Conservation (phyloP, 805 yeast genomes). For the Myxozyma mucilagina region DNA sequence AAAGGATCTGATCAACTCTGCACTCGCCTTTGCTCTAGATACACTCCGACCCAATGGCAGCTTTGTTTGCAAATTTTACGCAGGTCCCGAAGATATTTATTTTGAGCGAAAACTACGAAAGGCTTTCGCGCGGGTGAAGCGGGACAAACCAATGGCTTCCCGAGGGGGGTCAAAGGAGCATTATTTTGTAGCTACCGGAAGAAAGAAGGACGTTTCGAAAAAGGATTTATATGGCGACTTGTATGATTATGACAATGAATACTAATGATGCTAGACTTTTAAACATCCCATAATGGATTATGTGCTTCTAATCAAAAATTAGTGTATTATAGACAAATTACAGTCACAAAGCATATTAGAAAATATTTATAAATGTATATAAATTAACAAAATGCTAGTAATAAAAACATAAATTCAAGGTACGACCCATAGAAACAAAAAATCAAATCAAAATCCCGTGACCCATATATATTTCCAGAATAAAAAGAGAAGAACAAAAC, state of each 20-base stretch:
- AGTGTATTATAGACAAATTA: no score
- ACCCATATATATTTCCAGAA: no score
- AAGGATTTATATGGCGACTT: constrained; percentile 16
- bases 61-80: constrained; percentile 78
- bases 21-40: constrained; percentile 70
- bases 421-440: no score
- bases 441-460: no score
- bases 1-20: constrained; percentile 86
- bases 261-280: neutral
- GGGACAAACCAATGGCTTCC: constrained; percentile 80
- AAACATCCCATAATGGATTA: neutral
- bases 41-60: constrained; percentile 69
- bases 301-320: no score
- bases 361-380: no score
- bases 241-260: constrained; percentile 1
- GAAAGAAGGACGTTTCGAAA: constrained; percentile 37
- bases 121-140: constrained; percentile 62
- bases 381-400: no score
- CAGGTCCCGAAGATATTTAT: constrained; percentile 73
- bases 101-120: constrained; percentile 60
- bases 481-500: no score
- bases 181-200: constrained; percentile 70
- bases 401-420: no score
- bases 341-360: no score
- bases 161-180: constrained; percentile 78